Base-by-base conservation (phyloP, 148 eudicot genomes). In the Rhododendron henanense region DNA sequence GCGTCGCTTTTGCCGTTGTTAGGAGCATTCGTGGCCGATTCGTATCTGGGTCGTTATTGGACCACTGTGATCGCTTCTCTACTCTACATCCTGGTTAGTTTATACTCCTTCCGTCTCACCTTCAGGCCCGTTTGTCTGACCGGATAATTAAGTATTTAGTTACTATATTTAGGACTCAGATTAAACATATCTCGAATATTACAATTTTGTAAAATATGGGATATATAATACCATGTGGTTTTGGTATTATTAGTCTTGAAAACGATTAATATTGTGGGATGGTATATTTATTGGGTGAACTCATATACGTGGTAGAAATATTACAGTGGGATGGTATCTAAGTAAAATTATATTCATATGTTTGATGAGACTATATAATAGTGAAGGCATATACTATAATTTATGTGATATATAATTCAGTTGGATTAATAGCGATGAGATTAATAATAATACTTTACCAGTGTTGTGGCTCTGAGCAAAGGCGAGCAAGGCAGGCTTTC, bases 21-120 rank as follows among this genome's bases (percentile, higher is more conserved):
- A 11, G 94, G 94, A 74, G 94, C 92, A 19, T 87, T 90, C 11
- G 76, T 91, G 23, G 93, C 94, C 8, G 94, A 93, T 85, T 89
- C 91, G 2, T 88, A 88, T 81, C 83, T 89, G 7, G 93, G 93
- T 21, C 92, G 93, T 15, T 93, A 83, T 74, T 90, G 91, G 15
- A 93, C 92, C 31, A 93, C 91, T 39, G 16, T 91, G n/a, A 31
- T 85, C 19, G 71, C 94, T 33, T 90, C 91, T 33, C 53, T 90
- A 31, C 84, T 93, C 74, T 93, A 93, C 61, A 89, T 91, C 45
- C 37, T 89, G 94, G 94, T 90, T 16, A 83, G 91, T 80, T 83
- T 19, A 51, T 51, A 35, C 71, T 75, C 41, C 23, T 18, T 37
- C 3, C n/a, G 0, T 35, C 71, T 65, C 31, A 59, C 25, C n/a